Conservation (phyloP, 164 flowering plant species). For the Magnolia sinica region DNA sequence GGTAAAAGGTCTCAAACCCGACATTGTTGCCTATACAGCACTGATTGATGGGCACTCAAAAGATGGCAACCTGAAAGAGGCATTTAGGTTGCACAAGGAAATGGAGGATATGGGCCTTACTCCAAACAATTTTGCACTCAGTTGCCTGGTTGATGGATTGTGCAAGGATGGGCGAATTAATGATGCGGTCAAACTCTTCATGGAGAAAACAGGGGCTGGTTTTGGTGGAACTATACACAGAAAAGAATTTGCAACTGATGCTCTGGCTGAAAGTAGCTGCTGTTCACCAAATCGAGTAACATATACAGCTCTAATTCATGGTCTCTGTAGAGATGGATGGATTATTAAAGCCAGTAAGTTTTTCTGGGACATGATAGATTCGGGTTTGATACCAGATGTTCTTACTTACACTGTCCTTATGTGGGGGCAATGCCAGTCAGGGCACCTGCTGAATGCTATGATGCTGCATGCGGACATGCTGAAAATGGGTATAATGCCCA, state of each 20-base stretch:
- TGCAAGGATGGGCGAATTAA: slow-evolving; percentile 53
- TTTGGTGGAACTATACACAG: neutral
- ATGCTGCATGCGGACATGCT: slow-evolving; percentile 69
- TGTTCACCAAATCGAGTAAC: slow-evolving; percentile 36
- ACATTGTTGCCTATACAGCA: slow-evolving; percentile 62
- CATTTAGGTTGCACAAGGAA: slow-evolving; percentile 45
- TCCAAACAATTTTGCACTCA: slow-evolving; percentile 51
- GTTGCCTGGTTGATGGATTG: slow-evolving; percentile 64
- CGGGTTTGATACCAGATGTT: slow-evolving; percentile 43
- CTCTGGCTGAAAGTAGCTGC: slow-evolving; percentile 6
- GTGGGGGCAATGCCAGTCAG: slow-evolving; percentile 36
- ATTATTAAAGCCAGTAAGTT: slow-evolving; percentile 53
- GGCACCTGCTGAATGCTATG: slow-evolving; percentile 40
- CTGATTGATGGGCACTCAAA: slow-evolving; percentile 69
- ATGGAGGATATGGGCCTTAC: slow-evolving; percentile 47
- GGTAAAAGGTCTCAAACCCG: slow-evolving; percentile 61
- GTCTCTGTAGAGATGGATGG: slow-evolving; percentile 52
- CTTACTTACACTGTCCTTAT: slow-evolving; percentile 36
- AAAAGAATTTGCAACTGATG: neutral
- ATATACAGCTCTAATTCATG: slow-evolving; percentile 52
- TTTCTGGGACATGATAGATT: slow-evolving; percentile 58
- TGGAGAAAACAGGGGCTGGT: slow-evolving; percentile 23
- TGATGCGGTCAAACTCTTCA: slow-evolving; percentile 49
- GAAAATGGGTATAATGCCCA: slow-evolving; percentile 52
- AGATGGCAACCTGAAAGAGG: slow-evolving; percentile 47